Conservation (phyloP, 306 rosid genomes). For the Elaeagnus macrophylla region DNA sequence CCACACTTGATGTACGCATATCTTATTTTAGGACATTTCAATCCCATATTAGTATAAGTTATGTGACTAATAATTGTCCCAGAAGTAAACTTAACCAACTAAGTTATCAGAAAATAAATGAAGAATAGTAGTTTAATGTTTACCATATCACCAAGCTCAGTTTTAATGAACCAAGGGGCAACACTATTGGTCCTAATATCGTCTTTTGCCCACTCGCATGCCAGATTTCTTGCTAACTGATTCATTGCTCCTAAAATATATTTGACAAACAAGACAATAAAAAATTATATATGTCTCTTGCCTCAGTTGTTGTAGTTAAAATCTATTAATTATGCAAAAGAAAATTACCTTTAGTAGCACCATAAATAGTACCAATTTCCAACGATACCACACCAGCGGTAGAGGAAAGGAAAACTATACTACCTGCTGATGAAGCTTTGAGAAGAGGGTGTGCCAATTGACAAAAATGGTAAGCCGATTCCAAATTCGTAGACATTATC, state of each 20-base stretch:
- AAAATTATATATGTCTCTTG: neutral
- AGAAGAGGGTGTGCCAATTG: conserved; percentile 36
- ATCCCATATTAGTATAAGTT: no score
- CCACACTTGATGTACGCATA: no score
- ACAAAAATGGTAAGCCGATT: conserved; percentile 28
- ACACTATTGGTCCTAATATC: conserved; percentile 42
- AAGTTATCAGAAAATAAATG: no score
- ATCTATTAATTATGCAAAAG: no score
- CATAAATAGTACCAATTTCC: conserved; percentile 20
- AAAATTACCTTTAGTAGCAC: conserved; percentile 43
- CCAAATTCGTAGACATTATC: conserved; percentile 29
- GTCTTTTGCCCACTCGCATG: conserved; percentile 61
- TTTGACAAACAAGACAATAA: neutral
- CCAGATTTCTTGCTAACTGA: conserved; percentile 35
- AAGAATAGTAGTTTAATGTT: no score
- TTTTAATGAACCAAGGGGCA: conserved; percentile 40
- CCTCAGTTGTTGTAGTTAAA: no score
- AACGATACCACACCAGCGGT: conserved; percentile 24
- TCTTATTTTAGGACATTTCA: no score
- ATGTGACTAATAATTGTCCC: no score
- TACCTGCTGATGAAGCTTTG: conserved; percentile 32
- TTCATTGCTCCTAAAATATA: conserved; percentile 40
- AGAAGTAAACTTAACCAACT: no score
- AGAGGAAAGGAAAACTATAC: conserved; percentile 35
- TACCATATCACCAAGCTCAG: conserved; percentile 13